Evolutionary conservation across 1,139 yeast species (phyloP).

Genomic region (Suhomyces bokatorum): DNA sequence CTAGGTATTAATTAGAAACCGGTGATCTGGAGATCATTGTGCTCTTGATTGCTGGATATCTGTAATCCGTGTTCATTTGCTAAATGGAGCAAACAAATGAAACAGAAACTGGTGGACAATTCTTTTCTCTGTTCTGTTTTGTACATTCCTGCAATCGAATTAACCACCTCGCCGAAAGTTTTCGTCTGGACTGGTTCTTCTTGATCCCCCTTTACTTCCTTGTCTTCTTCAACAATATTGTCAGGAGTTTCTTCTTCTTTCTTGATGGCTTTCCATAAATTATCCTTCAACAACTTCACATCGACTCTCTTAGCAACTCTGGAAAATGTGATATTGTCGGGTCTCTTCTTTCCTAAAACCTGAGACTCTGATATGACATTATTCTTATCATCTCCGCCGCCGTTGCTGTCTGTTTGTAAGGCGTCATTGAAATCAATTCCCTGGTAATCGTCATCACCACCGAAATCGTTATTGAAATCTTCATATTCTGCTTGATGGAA

Average conservation of each 20-base stretch:
- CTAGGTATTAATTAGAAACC: conserved; percentile 29
- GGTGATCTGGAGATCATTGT: conserved; percentile 58
- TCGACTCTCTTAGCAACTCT: conserved; percentile 84
- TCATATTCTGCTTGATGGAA: conserved; percentile 50
- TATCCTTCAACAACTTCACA: conserved; percentile 74
- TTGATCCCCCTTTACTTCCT: conserved; percentile 3
- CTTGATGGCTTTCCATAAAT: conserved; percentile 69
- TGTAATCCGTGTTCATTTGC: conserved; percentile 34
- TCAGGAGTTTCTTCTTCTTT: conserved; percentile 13
- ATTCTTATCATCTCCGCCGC: conserved; percentile 18
- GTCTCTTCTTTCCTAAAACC: conserved; percentile 32
- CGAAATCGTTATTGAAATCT: conserved; percentile 41
- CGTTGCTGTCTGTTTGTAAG: conserved; percentile 29
- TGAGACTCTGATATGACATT: conserved; percentile 9
- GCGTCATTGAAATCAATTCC: conserved; percentile 51
- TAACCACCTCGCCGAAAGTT: conserved; percentile 47
- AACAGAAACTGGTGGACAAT: conserved; percentile 30
- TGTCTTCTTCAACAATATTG: neutral
- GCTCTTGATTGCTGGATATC: conserved; percentile 55
- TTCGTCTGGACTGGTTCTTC: conserved; percentile 23
- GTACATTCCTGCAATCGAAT: conserved; percentile 55
- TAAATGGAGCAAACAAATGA: conserved; percentile 29
- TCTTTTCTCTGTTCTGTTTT: conserved; percentile 39
- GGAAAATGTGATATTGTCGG: conserved; percentile 73
- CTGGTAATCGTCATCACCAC: conserved; percentile 40